Evolutionary conservation across 1,139 yeast species (phyloP), one percentile per base, ranked within the genome.

Genomic region (Pneumocystis jirovecii): DNA sequence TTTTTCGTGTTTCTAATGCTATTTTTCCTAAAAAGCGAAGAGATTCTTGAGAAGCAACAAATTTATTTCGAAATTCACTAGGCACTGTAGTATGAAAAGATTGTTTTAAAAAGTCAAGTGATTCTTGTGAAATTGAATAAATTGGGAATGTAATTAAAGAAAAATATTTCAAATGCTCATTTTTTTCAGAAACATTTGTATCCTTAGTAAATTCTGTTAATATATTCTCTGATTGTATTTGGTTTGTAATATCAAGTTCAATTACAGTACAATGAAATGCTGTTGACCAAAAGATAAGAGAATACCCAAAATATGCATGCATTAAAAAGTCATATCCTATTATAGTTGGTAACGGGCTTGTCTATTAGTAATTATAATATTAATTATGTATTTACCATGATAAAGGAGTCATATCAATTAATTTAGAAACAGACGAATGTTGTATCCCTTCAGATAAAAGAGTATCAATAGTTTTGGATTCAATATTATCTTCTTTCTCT

Each of bases 21-120:
- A 60, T 42, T 50, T 64, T 64, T 15, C 64, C 65, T 31, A 66
- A 56, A 60, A 66, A 64, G n/a, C 64, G 61, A 34, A 66, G 57
- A 10, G 66, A 63, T 50, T 64, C 65, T 3, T 63, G 60, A 39
- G 62, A 39, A 42, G 31, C 61, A 21, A 39, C 40, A 60, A 60
- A 8, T 31, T 31, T 39, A 25, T 42, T 25, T 15, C 37, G 31
- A 42, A 42, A 39, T 39, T 39, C 44, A 60, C 5, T 12, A 60
- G 61, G 61, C 8, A 50, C 21, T 25, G 7, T 50, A 50, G 25
- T 25, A 44, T 19, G 25, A 29, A 31, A 10, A 25, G 34, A 7
- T 6, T 50, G 34, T 25, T 50, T 50, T 50, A 50, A 15, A 25
- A 50, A 50, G 12, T 50, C 31, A 50, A 50, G 57, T 50, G 57